phyloP scores from a whole-genome alignment of 441 rosid species.

The Bruguiera hainesii region DNA sequence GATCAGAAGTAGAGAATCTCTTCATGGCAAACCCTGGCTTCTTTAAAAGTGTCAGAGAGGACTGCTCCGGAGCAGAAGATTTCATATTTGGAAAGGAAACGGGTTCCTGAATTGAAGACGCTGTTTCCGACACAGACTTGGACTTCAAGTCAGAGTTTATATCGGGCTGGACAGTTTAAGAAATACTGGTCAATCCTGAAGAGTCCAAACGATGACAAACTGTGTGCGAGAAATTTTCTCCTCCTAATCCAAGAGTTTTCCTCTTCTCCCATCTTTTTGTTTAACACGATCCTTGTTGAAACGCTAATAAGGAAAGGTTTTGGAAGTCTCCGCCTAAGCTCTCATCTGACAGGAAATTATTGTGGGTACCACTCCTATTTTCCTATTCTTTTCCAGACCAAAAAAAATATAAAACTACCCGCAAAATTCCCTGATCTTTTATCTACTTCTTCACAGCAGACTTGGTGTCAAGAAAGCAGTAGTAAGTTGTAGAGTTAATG shows the following conservation, averaged over 20 bases:
- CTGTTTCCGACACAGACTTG: conserved; percentile 24
- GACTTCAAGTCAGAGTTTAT: conserved; percentile 35
- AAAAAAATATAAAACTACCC: background rate
- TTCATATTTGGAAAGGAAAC: conserved; percentile 17
- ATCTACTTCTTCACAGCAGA: conserved; percentile 14
- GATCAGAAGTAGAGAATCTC: conserved; percentile 77
- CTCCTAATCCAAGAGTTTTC: conserved; percentile 86
- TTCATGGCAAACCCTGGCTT: conserved; percentile 61
- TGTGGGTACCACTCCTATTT: no score
- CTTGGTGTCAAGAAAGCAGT: conserved; percentile 16
- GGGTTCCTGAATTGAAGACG: conserved; percentile 27
- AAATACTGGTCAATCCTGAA: conserved; percentile 44
- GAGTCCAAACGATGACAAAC: conserved; percentile 73
- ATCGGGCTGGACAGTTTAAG: conserved; percentile 37
- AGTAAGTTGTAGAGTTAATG: no score
- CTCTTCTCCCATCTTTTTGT: conserved; percentile 63
- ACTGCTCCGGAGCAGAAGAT: conserved; percentile 26
- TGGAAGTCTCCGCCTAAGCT: no score
- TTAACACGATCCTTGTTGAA: conserved; percentile 23
- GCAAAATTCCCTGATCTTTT: conserved; percentile 18
- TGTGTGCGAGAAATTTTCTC: conserved; percentile 75
- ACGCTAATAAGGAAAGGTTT: conserved; percentile 20
- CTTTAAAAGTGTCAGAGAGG: conserved; percentile 73
- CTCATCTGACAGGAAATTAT: no score
- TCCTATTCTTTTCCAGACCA: no score